A percentile compares a stretch with the other conserved stretches of the same genome.
These are phyloP conservation scores for Talaromyces sp. DNA, from an alignment of 2,329 filamentous ascomycete genomes.

Conservation along the genomic window DNA sequence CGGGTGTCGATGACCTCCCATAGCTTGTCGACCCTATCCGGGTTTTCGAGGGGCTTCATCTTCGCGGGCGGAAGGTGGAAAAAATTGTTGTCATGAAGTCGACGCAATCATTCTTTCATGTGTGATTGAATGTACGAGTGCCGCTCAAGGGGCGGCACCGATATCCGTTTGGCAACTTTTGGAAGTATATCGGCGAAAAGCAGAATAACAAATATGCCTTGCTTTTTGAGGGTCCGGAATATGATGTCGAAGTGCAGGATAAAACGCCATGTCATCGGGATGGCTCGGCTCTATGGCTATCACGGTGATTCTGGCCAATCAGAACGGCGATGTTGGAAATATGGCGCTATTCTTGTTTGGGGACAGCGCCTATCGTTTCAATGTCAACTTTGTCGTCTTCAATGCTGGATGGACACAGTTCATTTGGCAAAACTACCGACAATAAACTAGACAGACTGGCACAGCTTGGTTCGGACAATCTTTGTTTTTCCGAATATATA, in stretches of 20 bases:
- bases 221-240: neutral
- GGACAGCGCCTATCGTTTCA: neutral
- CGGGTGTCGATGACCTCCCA: slow-evolving; percentile 80
- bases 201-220: neutral
- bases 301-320: slow-evolving; percentile 7
- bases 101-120: slow-evolving; percentile 15
- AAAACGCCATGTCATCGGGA: slow-evolving; percentile 2
- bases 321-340: neutral
- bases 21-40: slow-evolving; percentile 75
- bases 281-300: slow-evolving; percentile 3
- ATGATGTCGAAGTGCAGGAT: slow-evolving; percentile 1
- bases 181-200: neutral
- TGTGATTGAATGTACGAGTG: neutral
- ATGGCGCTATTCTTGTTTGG: slow-evolving; percentile 9
- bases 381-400: neutral
- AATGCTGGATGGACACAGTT: neutral
- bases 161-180: neutral
- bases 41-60: slow-evolving; percentile 68
- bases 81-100: slow-evolving; percentile 14
- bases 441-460: neutral
- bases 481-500: neutral
- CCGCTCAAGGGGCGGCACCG: neutral
- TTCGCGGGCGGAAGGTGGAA: slow-evolving; percentile 12
- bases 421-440: neutral
- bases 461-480: neutral